These are phyloP conservation scores for Lepidium campestre DNA, from an alignment of 441 rosid species.

Conservation along the genomic window DNA sequence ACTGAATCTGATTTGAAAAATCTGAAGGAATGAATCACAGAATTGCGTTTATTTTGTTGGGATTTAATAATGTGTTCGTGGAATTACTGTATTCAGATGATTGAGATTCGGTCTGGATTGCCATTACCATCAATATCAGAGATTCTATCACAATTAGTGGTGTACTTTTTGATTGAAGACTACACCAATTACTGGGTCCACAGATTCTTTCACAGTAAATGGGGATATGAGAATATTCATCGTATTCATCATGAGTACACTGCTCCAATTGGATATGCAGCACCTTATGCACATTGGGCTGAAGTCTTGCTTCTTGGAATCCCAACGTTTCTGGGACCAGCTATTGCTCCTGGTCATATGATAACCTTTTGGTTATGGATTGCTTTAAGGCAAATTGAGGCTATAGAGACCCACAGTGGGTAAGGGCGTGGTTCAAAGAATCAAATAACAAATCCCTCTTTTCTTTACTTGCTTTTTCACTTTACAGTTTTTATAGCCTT, in stretches of 20 bases:
- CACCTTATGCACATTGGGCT: constrained; percentile 94
- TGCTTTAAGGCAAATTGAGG: constrained; percentile 75
- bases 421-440: constrained; percentile 30
- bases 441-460: background rate
- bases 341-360: constrained; percentile 86
- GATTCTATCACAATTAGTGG: constrained; percentile 56
- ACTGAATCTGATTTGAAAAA: too few species aligned
- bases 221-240: constrained; percentile 92
- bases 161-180: constrained; percentile 82
- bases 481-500: constrained; percentile 6
- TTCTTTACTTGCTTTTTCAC: background rate
- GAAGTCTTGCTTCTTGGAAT: constrained; percentile 84
- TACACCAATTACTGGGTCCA: constrained; percentile 89
- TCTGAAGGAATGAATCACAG: background rate
- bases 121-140: constrained; percentile 82
- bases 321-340: constrained; percentile 87
- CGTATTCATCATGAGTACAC: constrained; percentile 78
- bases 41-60: too few species aligned
- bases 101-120: constrained; percentile 63
- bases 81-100: constrained; percentile 36
- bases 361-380: constrained; percentile 91
- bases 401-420: constrained; percentile 96
- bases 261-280: constrained; percentile 82
- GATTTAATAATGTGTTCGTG: background rate
- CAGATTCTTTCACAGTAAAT: constrained; percentile 68